phyloP scores from a whole-genome alignment of 1,284 basidiomycete genomes.

The Malassezia caprae region DNA sequence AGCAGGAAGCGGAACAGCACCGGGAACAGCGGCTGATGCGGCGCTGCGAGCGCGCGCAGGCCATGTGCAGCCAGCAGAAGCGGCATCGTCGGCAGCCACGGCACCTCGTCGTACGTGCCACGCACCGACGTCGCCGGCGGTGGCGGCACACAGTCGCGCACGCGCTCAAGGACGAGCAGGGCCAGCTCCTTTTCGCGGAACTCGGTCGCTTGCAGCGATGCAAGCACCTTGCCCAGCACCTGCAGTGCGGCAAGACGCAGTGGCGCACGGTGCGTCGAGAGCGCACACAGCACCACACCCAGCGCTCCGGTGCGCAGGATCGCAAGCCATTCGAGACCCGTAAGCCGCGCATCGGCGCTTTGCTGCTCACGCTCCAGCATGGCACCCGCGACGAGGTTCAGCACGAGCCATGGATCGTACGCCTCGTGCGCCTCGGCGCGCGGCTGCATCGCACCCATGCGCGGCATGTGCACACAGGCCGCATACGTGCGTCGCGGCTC shows the following conservation, averaged over 20 bases:
- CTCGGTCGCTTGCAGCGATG: constrained; percentile 53
- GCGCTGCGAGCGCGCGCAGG: constrained; percentile 66
- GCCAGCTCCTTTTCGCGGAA: constrained; percentile 74
- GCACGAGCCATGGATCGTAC: constrained; percentile 74
- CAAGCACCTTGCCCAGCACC: constrained; percentile 50
- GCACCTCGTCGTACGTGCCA: constrained; percentile 36
- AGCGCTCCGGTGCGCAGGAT: constrained; percentile 71
- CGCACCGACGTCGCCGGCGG: constrained; percentile 25
- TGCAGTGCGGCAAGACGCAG: constrained; percentile 55
- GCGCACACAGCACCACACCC: constrained; percentile 62
- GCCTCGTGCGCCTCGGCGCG: background rate
- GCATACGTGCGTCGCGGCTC: constrained; percentile 62
- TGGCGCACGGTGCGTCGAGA: constrained; percentile 60
- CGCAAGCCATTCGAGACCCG: constrained; percentile 69
- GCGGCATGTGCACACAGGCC: constrained; percentile 65
- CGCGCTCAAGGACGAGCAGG: constrained; percentile 62
- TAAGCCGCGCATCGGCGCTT: constrained; percentile 47
- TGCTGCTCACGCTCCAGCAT: constrained; percentile 52
- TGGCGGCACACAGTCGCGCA: constrained; percentile 47
- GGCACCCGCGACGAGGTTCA: constrained; percentile 60
- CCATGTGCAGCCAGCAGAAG: constrained; percentile 71
- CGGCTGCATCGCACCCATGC: constrained; percentile 16
- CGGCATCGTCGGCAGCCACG: constrained; percentile 60
- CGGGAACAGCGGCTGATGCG: constrained; percentile 70
- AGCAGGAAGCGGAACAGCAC: constrained; percentile 68